Conservation (phyloP, 2,329 filamentous ascomycete genomes). For the Exserohilum rostratum region DNA sequence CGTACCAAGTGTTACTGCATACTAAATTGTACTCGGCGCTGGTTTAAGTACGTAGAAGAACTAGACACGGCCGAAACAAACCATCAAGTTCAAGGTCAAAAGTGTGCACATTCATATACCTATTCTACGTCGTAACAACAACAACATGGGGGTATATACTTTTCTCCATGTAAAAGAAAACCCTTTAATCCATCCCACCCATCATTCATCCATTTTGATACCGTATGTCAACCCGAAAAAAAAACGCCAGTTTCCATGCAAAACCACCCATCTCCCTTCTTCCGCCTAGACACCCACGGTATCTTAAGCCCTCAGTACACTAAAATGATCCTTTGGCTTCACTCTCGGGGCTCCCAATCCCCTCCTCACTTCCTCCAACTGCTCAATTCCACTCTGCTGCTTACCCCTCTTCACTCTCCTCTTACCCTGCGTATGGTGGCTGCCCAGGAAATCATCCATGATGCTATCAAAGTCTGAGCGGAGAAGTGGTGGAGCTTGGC, state of each 20-base stretch:
- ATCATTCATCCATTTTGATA: background rate
- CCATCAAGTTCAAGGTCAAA: too few species aligned
- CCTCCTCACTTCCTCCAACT: slow-evolving; percentile 86
- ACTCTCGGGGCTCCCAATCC: slow-evolving; percentile 76
- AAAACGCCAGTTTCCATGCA: slow-evolving; percentile 8
- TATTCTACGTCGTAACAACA: background rate
- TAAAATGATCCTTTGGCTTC: slow-evolving; percentile 12
- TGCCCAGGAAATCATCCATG: slow-evolving; percentile 89
- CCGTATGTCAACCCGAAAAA: background rate
- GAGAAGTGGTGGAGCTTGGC: slow-evolving; percentile 58
- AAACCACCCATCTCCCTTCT: too few species aligned
- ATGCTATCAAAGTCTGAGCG: slow-evolving; percentile 84
- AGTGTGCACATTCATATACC: too few species aligned
- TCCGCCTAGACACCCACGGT: background rate
- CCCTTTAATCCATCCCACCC: too few species aligned
- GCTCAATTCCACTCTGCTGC: slow-evolving; percentile 79
- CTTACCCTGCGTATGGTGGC: slow-evolving; percentile 73
- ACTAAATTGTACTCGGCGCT: too few species aligned
- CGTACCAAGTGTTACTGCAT: too few species aligned
- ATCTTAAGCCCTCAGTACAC: slow-evolving; percentile 8
- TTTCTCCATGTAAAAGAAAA: background rate
- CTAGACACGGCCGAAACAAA: too few species aligned
- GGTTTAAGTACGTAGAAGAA: too few species aligned
- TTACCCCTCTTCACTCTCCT: slow-evolving; percentile 76
- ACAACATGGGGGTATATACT: background rate